Evolutionary conservation across 768 basidiomycete genomes (phyloP), one percentile per base, ranked within the genome.

Genomic region (Mycena latifolia): DNA sequence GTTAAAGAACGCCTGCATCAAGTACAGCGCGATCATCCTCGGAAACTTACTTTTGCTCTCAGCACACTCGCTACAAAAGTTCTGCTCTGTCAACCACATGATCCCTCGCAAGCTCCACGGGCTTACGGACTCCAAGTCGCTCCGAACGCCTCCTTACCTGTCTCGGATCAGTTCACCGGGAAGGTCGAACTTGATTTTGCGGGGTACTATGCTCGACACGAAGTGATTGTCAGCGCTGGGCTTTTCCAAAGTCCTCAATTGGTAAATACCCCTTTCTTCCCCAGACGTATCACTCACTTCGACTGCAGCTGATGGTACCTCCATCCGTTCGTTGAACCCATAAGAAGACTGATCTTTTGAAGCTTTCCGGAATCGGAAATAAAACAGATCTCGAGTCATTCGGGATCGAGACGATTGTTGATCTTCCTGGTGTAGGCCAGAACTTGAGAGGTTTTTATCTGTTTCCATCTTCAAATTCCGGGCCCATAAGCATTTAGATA

Each of bases 1-100:
- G 52, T 62, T n/a, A 51, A 54, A 46, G 61, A 62, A 33, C 61
- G 61, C 43, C 61, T 62, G 43, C 61, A 53, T 54, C 50, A 62
- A 35, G 51, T 54, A 31, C 50, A 51, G 53, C 48, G 43, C 25
- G 53, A 62, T 52, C 52, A 62, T 54, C 52, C 61, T 41, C 50
- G 28, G 43, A 56, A 56, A 41, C 55, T 56, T 46, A 39, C 55
- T 20, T 59, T 50, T 50, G 45, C 57, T 25, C 47, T 59, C 33
- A 33, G 47, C 35, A 59, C 57, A 27, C 57, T 59, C 24, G 57
- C 47, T 17, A 59, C 57, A 35, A 59, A 48, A 39, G 35, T 59
- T 59, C 28, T 50, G 27, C 57, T 59, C 47, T 59, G 57, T 50
- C 33, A 59, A 50, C 46, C 33, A 50, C 22, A 59, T 33, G 33